These are phyloP conservation scores for Spinellus fusiger DNA, from an alignment of 192 early-diverging fungal genomes.

Conservation along the genomic window DNA sequence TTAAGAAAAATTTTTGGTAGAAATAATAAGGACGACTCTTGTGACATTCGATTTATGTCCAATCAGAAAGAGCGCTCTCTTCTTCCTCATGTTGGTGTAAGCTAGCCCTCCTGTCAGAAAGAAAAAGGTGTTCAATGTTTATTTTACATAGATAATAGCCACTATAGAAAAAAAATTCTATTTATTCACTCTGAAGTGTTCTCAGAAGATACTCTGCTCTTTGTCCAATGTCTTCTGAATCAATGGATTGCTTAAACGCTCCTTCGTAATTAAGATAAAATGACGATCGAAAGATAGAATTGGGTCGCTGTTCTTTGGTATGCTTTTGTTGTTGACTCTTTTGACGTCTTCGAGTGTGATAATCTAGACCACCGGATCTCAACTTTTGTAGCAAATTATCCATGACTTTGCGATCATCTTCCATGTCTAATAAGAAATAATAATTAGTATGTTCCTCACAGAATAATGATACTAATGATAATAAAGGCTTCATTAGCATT, in stretches of 20 bases:
- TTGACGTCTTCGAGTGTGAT: slow-evolving; percentile 12
- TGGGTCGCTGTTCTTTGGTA: background rate
- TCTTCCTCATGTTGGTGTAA: too few relatives aligned
- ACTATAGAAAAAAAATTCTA: too few relatives aligned
- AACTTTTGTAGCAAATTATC: slow-evolving; percentile 69
- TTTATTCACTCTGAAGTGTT: background rate
- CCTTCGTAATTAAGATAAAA: background rate
- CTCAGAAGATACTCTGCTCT: background rate
- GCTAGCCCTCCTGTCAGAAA: too few relatives aligned
- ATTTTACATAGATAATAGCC: too few relatives aligned
- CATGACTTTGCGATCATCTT: slow-evolving; percentile 62
- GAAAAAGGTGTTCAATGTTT: too few relatives aligned
- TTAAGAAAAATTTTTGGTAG: background rate
- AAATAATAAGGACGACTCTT: background rate
- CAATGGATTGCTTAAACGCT: background rate
- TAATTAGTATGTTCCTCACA: background rate
- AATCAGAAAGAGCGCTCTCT: background rate
- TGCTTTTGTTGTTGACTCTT: background rate
- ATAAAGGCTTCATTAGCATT: too few relatives aligned
- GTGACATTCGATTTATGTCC: background rate
- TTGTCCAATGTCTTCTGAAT: background rate
- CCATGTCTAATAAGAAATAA: slow-evolving; percentile 10
- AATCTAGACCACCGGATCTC: slow-evolving; percentile 52
- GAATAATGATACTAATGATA: background rate
- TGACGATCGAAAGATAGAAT: background rate